Evolutionary conservation across 306 rosid species (phyloP), one percentile per base, ranked within the genome.

Genomic region (Bauhinia variegata): DNA sequence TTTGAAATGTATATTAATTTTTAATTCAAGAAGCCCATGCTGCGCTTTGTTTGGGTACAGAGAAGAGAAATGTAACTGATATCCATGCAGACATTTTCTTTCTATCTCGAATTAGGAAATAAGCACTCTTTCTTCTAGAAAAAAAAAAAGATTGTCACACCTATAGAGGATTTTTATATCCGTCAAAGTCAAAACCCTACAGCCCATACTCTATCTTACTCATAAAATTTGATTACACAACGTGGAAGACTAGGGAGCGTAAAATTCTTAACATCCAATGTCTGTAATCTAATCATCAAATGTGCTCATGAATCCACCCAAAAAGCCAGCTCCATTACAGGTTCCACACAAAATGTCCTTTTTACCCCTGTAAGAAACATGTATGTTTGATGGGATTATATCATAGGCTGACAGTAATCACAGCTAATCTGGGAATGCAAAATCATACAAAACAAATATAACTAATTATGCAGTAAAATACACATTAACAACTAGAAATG

Each of bases 321-420:
- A 0, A 79, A 95, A 95, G 70, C 99, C 99, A 64, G 99, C 99
- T 55, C 99, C 99, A 65, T 91, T 95, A 77, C 99, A 95, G 1
- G 33, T 36, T 59, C 99, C 99, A 80, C 99, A 95, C 66, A 95
- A 63, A 31, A 95, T 79, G 1, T 95, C 91, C 78, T 66, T 85
- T 70, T 83, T 95, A 60, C 99, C 99, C 72, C 99, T 95, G 90
- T 82, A 84, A 64, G 44, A 61, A 65, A 74, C 51, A 76, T n/a
- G 8, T 18, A 63, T 23, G 36, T 46, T 4, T 62, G 58, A 47
- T 17, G 42, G 46, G 23, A 33, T 63, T 3, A 28, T n/a, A 51
- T 37, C 13, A 44, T 39, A 49, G n/a, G n/a, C n/a, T 23, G 67
- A 52, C 54, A 39, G 28, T 23, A 64, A 32, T 23, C 37, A 59